Evolutionary conservation across 441 rosid species (phyloP).

Genomic region (Flueggea neowawraea): DNA sequence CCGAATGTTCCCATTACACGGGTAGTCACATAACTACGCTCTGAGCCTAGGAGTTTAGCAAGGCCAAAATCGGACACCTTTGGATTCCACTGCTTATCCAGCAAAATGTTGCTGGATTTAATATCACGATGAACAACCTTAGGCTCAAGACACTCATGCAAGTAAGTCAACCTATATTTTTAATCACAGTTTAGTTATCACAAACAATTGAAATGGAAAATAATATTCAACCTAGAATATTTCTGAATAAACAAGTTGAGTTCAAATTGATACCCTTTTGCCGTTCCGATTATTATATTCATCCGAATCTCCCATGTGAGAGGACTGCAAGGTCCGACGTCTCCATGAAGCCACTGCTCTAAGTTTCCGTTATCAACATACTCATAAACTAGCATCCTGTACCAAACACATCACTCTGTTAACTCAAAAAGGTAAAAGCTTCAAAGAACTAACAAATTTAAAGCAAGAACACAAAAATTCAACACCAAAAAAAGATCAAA

Average conservation of each 20-base stretch:
- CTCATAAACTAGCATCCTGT: slow-evolving; percentile 72
- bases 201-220: not conserved
- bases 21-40: slow-evolving; percentile 59
- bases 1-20: slow-evolving; percentile 84
- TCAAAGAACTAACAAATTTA: slow-evolving; percentile 1
- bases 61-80: slow-evolving; percentile 75
- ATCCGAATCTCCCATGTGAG: slow-evolving; percentile 72
- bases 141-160: slow-evolving; percentile 71
- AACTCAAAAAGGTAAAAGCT: slow-evolving; percentile 2
- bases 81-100: slow-evolving; percentile 60
- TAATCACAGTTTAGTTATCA: slow-evolving; percentile 1
- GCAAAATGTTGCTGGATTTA: slow-evolving; percentile 63
- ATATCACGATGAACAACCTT: slow-evolving; percentile 72
- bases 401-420: not conserved
- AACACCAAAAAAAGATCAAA: slow-evolving; percentile 2
- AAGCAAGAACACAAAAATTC: slow-evolving; percentile 2
- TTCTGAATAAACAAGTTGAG: not conserved
- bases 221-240: not conserved
- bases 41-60: slow-evolving; percentile 67
- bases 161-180: slow-evolving; percentile 43
- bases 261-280: slow-evolving; percentile 46
- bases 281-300: slow-evolving; percentile 58
- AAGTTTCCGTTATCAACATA: slow-evolving; percentile 63
- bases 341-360: slow-evolving; percentile 76
- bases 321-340: slow-evolving; percentile 59